Percentiles rank a stretch among this genome's conserved stretches.
phyloP scores from a whole-genome alignment of 1,139 yeast genomes.

The Diutina neorugosa region DNA sequence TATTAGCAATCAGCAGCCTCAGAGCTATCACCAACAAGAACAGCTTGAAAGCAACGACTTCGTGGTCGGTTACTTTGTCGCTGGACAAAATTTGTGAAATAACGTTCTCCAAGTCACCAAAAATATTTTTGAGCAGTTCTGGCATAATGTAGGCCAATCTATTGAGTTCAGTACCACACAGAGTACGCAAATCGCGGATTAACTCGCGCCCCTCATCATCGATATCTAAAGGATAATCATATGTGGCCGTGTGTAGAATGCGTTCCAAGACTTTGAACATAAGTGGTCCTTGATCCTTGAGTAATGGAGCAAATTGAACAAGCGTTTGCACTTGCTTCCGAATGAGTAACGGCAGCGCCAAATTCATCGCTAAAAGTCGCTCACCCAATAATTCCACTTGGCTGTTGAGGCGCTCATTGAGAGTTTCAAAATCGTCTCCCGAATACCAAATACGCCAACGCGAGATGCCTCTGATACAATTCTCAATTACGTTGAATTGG shows the following conservation, averaged over 20 bases:
- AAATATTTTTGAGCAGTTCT: constrained; percentile 69
- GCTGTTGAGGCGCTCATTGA: constrained; percentile 42
- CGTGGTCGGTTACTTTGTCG: constrained; percentile 75
- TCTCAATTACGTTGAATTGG: constrained; percentile 79
- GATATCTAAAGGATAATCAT: constrained; percentile 59
- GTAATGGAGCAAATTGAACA: constrained; percentile 92
- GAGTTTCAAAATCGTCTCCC: constrained; percentile 48
- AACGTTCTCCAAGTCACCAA: constrained; percentile 71
- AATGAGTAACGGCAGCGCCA: constrained; percentile 69
- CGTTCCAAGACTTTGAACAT: constrained; percentile 81
- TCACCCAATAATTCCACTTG: constrained; percentile 71
- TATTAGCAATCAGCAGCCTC: constrained; percentile 58
- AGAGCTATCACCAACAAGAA: constrained; percentile 86
- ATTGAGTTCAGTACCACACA: constrained; percentile 91
- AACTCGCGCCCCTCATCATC: constrained; percentile 68
- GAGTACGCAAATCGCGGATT: constrained; percentile 76
- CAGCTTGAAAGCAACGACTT: constrained; percentile 86
- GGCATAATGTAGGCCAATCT: constrained; percentile 93
- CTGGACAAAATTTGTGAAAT: constrained; percentile 60
- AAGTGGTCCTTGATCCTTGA: constrained; percentile 59
- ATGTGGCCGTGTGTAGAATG: constrained; percentile 79
- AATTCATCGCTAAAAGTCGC: constrained; percentile 59
- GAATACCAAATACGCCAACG: constrained; percentile 92
- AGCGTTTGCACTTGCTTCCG: constrained; percentile 84
- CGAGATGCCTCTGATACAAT: constrained; percentile 85